These are phyloP conservation scores for Plectosphaerella sp. DNA, from an alignment of 2,329 filamentous ascomycete genomes.

Conservation along the genomic window DNA sequence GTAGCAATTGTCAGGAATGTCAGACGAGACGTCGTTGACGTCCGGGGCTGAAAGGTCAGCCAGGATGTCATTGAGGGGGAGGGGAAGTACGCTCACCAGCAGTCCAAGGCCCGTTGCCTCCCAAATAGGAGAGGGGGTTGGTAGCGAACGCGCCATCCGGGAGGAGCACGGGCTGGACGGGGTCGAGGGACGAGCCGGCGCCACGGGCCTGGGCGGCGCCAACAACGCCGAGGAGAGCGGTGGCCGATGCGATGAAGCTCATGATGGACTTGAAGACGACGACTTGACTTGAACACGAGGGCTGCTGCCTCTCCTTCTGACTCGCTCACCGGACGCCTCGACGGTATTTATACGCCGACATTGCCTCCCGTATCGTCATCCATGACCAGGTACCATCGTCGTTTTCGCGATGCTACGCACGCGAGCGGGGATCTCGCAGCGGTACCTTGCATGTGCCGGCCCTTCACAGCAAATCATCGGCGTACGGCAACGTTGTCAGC, in stretches of 20 bases:
- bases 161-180: slow-evolving; percentile 19
- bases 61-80: neutral
- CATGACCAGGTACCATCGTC: no score
- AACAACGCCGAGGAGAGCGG: slow-evolving; percentile 10
- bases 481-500: no score
- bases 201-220: slow-evolving; percentile 8
- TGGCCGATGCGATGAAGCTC: neutral
- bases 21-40: slow-evolving; percentile 48
- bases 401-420: no score
- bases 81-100: slow-evolving; percentile 30
- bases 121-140: slow-evolving; percentile 42
- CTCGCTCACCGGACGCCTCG: neutral
- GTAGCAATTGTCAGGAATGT: slow-evolving; percentile 50
- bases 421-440: no score
- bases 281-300: neutral
- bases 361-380: no score
- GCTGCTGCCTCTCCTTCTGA: neutral
- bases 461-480: no score
- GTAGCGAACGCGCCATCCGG: slow-evolving; percentile 21
- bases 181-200: slow-evolving; percentile 18
- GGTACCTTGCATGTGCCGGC: no score
- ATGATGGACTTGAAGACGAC: neutral
- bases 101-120: slow-evolving; percentile 50
- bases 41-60: slow-evolving; percentile 39
- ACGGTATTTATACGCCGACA: no score